Conservation (phyloP, 225 moss, liverwort and hornwort species). For the Pseudoscleropodium purum region DNA sequence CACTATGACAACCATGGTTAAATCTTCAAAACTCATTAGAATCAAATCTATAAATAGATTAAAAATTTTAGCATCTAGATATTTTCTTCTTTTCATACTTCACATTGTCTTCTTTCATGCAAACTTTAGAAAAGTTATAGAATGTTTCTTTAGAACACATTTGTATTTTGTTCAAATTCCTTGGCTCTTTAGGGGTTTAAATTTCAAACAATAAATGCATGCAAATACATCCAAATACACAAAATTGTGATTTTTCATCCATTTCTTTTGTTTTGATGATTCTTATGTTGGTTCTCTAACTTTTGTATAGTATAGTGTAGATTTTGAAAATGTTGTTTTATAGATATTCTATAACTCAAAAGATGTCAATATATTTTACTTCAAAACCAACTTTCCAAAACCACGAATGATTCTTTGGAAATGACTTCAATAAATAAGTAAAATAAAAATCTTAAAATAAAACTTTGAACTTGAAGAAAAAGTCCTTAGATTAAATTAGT, state of each 20-base stretch:
- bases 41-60: too few species aligned
- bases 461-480: neutral
- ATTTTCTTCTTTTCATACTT: neutral
- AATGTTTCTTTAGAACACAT: neutral
- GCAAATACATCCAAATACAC: neutral
- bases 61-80: fast-evolving
- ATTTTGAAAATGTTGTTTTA: neutral
- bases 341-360: neutral
- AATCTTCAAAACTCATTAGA: too few species aligned
- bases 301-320: too few species aligned
- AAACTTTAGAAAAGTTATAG: neutral
- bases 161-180: neutral
- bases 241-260: neutral
- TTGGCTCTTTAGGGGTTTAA: neutral
- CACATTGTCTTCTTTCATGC: neutral
- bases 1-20: too few species aligned
- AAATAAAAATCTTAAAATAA: neutral
- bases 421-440: neutral
- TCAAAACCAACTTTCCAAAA: neutral
- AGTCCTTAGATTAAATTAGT: too few species aligned
- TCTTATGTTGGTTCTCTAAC: neutral
- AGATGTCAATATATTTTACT: neutral
- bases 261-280: neutral
- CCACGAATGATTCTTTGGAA: neutral
- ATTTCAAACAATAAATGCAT: neutral